Conservation (phyloP, 164 flowering plant genomes). For the Sextonia rubra region DNA sequence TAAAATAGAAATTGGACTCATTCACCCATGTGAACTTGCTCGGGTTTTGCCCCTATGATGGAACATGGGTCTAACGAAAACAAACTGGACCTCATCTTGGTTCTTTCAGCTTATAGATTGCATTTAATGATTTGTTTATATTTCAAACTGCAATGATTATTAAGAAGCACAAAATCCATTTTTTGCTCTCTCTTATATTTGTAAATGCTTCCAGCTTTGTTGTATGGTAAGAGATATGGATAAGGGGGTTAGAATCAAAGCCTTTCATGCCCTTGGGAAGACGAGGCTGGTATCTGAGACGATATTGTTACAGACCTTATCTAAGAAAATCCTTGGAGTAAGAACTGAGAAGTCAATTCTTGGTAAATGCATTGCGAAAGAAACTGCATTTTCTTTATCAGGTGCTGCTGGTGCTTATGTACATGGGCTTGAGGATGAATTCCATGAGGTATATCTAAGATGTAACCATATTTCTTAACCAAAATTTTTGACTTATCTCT, state of each 20-base stretch:
- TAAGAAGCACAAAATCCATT: neutral
- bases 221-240: constrained; percentile 79
- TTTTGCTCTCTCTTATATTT: neutral
- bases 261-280: constrained; percentile 64
- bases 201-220: constrained; percentile 52
- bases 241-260: constrained; percentile 60
- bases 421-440: constrained; percentile 96
- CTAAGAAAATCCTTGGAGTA: constrained; percentile 50
- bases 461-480: neutral
- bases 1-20: too few relatives aligned
- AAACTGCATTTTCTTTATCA: constrained; percentile 29
- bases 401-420: constrained; percentile 73
- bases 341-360: constrained; percentile 32
- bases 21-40: too few relatives aligned
- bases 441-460: constrained; percentile 49
- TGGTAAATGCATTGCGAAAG: constrained; percentile 18
- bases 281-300: constrained; percentile 51
- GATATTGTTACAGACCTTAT: constrained; percentile 59
- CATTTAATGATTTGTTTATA: neutral
- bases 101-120: neutral
- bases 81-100: neutral
- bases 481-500: neutral
- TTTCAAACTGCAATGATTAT: neutral
- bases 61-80: neutral
- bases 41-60: too few relatives aligned